Conservation (phyloP, 176 grass and related monocot species). For the Eragrostis nindensis region DNA sequence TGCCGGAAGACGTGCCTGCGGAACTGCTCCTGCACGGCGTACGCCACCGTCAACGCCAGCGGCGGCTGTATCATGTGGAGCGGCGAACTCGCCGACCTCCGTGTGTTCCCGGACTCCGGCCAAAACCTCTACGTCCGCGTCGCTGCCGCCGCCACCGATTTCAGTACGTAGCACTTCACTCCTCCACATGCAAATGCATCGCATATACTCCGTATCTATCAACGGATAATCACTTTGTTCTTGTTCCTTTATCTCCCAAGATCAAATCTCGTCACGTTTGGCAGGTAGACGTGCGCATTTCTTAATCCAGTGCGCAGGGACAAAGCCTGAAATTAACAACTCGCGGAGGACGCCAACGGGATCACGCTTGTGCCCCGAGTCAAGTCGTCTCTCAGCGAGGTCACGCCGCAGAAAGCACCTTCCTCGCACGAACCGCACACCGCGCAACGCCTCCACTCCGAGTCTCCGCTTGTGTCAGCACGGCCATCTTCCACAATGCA, state of each 20-base stretch:
- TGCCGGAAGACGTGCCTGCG: constrained; percentile 51
- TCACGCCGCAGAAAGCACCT: not conserved
- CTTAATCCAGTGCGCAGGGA: not conserved
- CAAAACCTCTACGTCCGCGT: constrained; percentile 67
- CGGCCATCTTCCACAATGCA: not conserved
- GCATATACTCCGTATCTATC: too few relatives aligned
- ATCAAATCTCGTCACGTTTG: constrained; percentile 21
- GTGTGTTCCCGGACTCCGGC: constrained; percentile 40
- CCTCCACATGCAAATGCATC: too few relatives aligned
- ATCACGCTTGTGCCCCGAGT: not conserved
- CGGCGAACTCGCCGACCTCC: constrained; percentile 48
- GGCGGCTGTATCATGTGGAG: constrained; percentile 64
- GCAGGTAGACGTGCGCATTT: not conserved
- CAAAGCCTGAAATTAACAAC: not conserved
- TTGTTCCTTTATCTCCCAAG: not conserved
- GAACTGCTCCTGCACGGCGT: constrained; percentile 73
- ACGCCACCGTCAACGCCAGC: constrained; percentile 50
- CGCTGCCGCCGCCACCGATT: constrained; percentile 50
- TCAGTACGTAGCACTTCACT: constrained; percentile 46
- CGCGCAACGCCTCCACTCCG: not conserved
- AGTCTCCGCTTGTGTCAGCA: constrained; percentile 26
- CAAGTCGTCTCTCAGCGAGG: not conserved
- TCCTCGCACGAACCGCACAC: not conserved
- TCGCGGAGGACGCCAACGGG: not conserved
- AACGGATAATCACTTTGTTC: too few relatives aligned